Evolutionary conservation across 192 early-diverging fungal genomes (phyloP).

Genomic region (Backusella westeae): DNA sequence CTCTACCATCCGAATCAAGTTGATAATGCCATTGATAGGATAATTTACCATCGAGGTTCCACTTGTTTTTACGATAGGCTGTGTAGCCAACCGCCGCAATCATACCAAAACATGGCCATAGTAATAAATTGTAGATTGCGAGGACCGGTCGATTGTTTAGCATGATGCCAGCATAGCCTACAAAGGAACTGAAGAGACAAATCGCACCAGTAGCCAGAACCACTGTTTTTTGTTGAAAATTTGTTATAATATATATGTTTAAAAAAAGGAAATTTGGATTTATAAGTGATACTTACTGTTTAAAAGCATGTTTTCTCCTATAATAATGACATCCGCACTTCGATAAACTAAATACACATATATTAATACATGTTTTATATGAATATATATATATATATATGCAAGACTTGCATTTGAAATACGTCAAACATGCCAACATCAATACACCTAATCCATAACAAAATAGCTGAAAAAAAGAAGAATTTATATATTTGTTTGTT

Average conservation of each 20-base stretch:
- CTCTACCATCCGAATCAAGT: constrained; percentile 18
- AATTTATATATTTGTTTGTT: no score
- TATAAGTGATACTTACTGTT: constrained; percentile 11
- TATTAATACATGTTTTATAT: not conserved
- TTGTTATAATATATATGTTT: not conserved
- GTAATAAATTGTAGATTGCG: constrained; percentile 38
- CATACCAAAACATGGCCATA: constrained; percentile 47
- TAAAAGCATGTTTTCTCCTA: constrained; percentile 23
- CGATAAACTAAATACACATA: constrained; percentile 19
- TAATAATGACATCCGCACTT: constrained; percentile 27
- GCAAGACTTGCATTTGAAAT: constrained; percentile 28
- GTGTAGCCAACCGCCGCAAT: constrained; percentile 48
- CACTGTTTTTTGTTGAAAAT: constrained; percentile 15
- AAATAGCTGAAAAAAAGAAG: constrained; percentile 20
- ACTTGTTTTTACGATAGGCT: constrained; percentile 35
- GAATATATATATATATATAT: not conserved
- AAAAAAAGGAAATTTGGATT: no score
- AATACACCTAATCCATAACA: constrained; percentile 19
- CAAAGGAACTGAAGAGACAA: constrained; percentile 31
- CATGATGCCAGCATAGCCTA: constrained; percentile 47
- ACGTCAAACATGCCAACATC: constrained; percentile 4
- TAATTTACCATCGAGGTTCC: constrained; percentile 30
- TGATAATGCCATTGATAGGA: constrained; percentile 35
- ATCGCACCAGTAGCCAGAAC: constrained; percentile 32
- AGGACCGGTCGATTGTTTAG: constrained; percentile 43